Conservation (phyloP, 2,329 filamentous ascomycete species). For the Cytospora chrysosperma region DNA sequence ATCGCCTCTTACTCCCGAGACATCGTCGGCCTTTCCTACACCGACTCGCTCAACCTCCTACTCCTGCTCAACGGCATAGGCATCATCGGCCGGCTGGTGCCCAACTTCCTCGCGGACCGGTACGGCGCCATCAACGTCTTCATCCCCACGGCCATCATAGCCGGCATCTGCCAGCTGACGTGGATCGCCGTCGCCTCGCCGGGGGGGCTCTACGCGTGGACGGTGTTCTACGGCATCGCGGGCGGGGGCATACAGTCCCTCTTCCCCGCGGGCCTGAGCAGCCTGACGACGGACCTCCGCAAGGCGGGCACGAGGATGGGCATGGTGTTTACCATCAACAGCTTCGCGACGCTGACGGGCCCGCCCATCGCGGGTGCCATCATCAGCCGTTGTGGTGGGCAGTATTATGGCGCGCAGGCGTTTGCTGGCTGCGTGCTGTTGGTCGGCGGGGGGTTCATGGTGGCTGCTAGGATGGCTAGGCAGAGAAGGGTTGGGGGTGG, state of each 20-base stretch:
- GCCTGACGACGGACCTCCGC: slow-evolving; percentile 50
- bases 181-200: slow-evolving; percentile 58
- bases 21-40: slow-evolving; percentile 44
- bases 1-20: slow-evolving; percentile 49
- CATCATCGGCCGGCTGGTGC: slow-evolving; percentile 55
- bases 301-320: slow-evolving; percentile 57
- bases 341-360: slow-evolving; percentile 52
- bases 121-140: slow-evolving; percentile 61
- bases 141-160: slow-evolving; percentile 45
- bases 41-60: slow-evolving; percentile 57
- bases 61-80: slow-evolving; percentile 66
- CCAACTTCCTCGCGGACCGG: slow-evolving; percentile 58
- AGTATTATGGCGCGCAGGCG: slow-evolving; percentile 47
- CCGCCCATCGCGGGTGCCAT: slow-evolving; percentile 53
- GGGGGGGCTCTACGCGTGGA: slow-evolving; percentile 59
- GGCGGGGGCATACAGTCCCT: slow-evolving; percentile 64
- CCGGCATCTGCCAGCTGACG: slow-evolving; percentile 46
- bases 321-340: slow-evolving; percentile 57
- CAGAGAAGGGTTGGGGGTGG: slow-evolving; percentile 39
- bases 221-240: slow-evolving; percentile 61
- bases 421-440: slow-evolving; percentile 47
- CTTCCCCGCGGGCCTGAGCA: slow-evolving; percentile 62
- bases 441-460: slow-evolving; percentile 41
- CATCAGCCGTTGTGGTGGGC: slow-evolving; percentile 41
- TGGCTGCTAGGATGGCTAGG: slow-evolving; percentile 39